Conservation (phyloP, 1,284 basidiomycete genomes). For the Bondarzewia mesenterica region DNA sequence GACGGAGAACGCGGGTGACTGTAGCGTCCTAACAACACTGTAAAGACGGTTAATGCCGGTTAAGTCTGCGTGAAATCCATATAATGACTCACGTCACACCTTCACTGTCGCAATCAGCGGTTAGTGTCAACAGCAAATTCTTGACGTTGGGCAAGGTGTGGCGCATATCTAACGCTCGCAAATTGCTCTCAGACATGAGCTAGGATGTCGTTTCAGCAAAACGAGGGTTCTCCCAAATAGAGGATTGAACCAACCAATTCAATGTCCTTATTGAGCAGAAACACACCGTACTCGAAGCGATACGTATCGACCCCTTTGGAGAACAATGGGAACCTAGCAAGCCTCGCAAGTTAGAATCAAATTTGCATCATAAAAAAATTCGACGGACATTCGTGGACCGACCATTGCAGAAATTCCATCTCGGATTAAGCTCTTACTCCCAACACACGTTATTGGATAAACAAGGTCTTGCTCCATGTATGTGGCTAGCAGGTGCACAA, state of each 20-base stretch:
- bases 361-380: conserved; percentile 2
- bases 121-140: conserved; percentile 84
- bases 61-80: background rate
- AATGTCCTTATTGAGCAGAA: conserved; percentile 94
- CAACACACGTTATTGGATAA: conserved; percentile 86
- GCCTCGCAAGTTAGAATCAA: background rate
- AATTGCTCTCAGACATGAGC: conserved; percentile 74
- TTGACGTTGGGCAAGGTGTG: conserved; percentile 97
- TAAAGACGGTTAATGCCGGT: background rate
- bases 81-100: conserved; percentile 35
- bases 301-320: conserved; percentile 92
- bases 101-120: conserved; percentile 41
- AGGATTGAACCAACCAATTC: conserved; percentile 62
- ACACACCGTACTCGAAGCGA: conserved; percentile 96
- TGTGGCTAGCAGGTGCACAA: conserved; percentile 73
- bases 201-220: conserved; percentile 10
- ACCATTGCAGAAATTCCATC: conserved; percentile 92
- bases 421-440: conserved; percentile 80
- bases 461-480: conserved; percentile 73
- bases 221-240: conserved; percentile 8
- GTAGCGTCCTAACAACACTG: conserved; percentile 14
- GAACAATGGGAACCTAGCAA: conserved; percentile 82
- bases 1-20: conserved; percentile 19
- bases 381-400: conserved; percentile 79
- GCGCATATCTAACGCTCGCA: conserved; percentile 85